Evolutionary conservation across 1,284 basidiomycete genomes (phyloP).

Genomic region (Malassezia nana): DNA sequence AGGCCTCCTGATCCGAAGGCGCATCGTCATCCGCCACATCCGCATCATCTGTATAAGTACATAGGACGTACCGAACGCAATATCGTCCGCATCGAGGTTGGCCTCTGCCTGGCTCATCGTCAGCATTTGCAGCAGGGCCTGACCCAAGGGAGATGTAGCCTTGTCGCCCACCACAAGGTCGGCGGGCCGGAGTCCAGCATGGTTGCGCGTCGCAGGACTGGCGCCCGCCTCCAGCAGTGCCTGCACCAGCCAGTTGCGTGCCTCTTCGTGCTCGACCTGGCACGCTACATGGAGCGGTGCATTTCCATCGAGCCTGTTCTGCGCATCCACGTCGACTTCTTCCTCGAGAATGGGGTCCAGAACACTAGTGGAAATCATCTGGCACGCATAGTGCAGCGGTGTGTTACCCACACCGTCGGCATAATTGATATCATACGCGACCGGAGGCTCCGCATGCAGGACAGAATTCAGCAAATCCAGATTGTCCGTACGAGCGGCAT

Average conservation of each 20-base stretch:
- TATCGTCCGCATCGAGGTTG: conserved; percentile 24
- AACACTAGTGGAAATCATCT: conserved; percentile 26
- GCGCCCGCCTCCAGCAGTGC: conserved; percentile 42
- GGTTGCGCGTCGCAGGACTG: conserved; percentile 31
- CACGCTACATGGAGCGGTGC: conserved; percentile 77
- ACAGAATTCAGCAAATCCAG: conserved; percentile 32
- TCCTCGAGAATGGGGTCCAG: conserved; percentile 38
- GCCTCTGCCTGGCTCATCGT: conserved; percentile 28
- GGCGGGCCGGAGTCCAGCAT: conserved; percentile 35
- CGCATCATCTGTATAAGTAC: conserved; percentile 8
- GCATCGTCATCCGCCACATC: conserved; percentile 9
- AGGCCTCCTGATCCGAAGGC: conserved; percentile 8
- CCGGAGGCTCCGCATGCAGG: conserved; percentile 18
- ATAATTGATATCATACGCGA: conserved; percentile 33
- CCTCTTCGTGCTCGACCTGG: conserved; percentile 56
- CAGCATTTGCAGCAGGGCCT: conserved; percentile 27
- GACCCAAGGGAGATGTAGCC: conserved; percentile 24
- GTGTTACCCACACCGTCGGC: conserved; percentile 40
- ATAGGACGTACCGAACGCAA: conserved; percentile 21
- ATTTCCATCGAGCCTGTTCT: conserved; percentile 63
- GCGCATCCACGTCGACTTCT: conserved; percentile 69
- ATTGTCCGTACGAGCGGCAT: conserved; percentile 38
- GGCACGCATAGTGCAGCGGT: conserved; percentile 40
- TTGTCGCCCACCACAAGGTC: conserved; percentile 27
- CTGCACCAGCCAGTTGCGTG: conserved; percentile 52